These are phyloP conservation scores for Chlorella vulgaris DNA, from an alignment of 139 green algal genomes.

Conservation along the genomic window DNA sequence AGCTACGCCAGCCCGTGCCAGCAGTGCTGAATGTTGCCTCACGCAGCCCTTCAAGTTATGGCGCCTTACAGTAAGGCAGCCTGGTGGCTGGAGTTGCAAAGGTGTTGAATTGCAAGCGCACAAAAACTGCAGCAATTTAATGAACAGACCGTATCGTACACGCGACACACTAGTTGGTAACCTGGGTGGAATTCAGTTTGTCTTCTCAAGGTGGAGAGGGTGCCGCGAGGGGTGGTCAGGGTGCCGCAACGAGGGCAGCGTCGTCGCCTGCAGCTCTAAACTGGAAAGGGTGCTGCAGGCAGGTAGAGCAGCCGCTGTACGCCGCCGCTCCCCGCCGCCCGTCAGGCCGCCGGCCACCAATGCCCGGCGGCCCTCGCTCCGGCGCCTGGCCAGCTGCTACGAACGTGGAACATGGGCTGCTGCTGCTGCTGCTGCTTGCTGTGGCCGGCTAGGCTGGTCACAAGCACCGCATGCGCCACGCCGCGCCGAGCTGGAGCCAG, in stretches of 20 bases:
- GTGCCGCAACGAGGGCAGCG: not conserved
- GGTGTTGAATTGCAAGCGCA: not conserved
- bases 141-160: slow-evolving; percentile 31
- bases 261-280: not conserved
- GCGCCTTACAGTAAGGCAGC: not conserved
- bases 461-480: no score
- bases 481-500: not conserved
- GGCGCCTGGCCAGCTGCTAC: not conserved
- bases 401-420: no score
- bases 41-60: no score
- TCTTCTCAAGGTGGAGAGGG: slow-evolving; percentile 22
- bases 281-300: not conserved
- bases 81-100: slow-evolving; percentile 1
- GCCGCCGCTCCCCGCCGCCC: not conserved
- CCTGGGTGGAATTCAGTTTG: not conserved
- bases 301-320: not conserved
- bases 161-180: slow-evolving; percentile 23
- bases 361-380: not conserved
- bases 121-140: slow-evolving; percentile 15
- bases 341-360: not conserved
- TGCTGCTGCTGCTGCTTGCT: no score
- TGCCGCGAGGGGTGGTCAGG: not conserved
- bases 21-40: no score
- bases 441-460: no score
- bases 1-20: no score